These are phyloP conservation scores for Suillus subaureus DNA, from an alignment of 768 basidiomycete genomes.

Conservation along the genomic window DNA sequence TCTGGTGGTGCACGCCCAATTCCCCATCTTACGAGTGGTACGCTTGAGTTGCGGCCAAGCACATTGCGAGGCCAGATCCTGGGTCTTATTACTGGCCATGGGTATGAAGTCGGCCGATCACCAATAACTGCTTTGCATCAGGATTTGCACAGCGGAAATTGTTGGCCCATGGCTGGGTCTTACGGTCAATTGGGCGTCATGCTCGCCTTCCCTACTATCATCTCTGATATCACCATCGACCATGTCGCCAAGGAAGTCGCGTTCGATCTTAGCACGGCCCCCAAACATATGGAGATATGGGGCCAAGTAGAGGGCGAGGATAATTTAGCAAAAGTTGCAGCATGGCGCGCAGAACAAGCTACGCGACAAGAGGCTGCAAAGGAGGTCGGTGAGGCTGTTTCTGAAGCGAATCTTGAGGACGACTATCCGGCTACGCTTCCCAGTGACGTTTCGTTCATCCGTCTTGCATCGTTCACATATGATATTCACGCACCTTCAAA, in stretches of 20 bases:
- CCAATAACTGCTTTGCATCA: conserved; percentile 89
- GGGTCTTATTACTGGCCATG: conserved; percentile 62
- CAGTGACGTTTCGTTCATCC: conserved; percentile 50
- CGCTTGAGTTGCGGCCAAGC: conserved; percentile 64
- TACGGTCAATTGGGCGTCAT: conserved; percentile 83
- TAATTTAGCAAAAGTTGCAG: conserved; percentile 61
- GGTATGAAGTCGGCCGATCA: conserved; percentile 69
- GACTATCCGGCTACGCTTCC: conserved; percentile 53
- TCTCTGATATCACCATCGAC: conserved; percentile 78
- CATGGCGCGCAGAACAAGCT: conserved; percentile 53
- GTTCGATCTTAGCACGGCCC: conserved; percentile 79
- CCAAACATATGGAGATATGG: conserved; percentile 90
- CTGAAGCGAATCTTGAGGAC: conserved; percentile 34
- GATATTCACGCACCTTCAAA: conserved; percentile 52
- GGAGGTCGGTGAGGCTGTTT: conserved; percentile 33
- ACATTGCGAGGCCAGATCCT: conserved; percentile 50
- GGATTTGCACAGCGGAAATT: conserved; percentile 79
- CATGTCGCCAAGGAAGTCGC: conserved; percentile 85
- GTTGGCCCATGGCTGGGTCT: conserved; percentile 89
- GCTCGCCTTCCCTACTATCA: conserved; percentile 60
- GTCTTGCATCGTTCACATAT: conserved; percentile 72
- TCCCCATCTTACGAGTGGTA: conserved; percentile 81
- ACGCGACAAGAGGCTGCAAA: conserved; percentile 35
- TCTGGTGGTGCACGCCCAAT: conserved; percentile 82
- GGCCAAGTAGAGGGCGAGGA: conserved; percentile 80